Percentiles rank a stretch among this genome's conserved stretches.
Conservation (phyloP, 768 basidiomycete species). For the Lyophyllum decastes region DNA sequence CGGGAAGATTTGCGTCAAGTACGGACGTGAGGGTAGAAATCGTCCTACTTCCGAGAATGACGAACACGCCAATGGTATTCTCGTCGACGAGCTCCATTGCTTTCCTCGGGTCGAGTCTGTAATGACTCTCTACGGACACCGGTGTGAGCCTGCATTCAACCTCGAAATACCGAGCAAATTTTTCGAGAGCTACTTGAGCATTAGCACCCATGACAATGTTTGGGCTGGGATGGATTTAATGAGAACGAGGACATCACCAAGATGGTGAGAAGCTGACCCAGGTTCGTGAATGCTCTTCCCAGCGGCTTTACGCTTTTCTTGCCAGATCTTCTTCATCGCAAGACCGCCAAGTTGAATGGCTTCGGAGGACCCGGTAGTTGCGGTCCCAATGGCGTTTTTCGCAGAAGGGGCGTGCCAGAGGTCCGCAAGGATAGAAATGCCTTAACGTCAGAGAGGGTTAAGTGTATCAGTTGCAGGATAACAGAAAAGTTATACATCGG, state of each 20-base stretch:
- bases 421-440: slow-evolving; percentile 54
- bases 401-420: slow-evolving; percentile 70
- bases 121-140: slow-evolving; percentile 50
- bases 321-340: slow-evolving; percentile 76
- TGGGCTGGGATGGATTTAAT: slow-evolving; percentile 36
- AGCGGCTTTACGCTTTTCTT: slow-evolving; percentile 61
- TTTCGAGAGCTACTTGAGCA: slow-evolving; percentile 72
- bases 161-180: slow-evolving; percentile 72
- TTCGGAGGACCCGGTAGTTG: slow-evolving; percentile 73
- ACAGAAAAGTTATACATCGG: slow-evolving; percentile 36
- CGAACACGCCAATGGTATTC: slow-evolving; percentile 72
- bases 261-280: slow-evolving; percentile 42
- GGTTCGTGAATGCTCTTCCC: slow-evolving; percentile 78
- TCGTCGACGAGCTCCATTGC: slow-evolving; percentile 71
- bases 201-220: slow-evolving; percentile 72
- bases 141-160: slow-evolving; percentile 63
- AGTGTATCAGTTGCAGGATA: not conserved
- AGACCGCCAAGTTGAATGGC: slow-evolving; percentile 76
- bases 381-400: slow-evolving; percentile 67
- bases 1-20: slow-evolving; percentile 48
- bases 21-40: slow-evolving; percentile 22
- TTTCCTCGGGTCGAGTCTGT: slow-evolving; percentile 59
- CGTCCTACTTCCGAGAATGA: slow-evolving; percentile 43
- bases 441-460: slow-evolving; percentile 19
- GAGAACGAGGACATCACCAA: not conserved